Conservation (phyloP, 495 filamentous ascomycete genomes). For the Trichoderma asperelloides region DNA sequence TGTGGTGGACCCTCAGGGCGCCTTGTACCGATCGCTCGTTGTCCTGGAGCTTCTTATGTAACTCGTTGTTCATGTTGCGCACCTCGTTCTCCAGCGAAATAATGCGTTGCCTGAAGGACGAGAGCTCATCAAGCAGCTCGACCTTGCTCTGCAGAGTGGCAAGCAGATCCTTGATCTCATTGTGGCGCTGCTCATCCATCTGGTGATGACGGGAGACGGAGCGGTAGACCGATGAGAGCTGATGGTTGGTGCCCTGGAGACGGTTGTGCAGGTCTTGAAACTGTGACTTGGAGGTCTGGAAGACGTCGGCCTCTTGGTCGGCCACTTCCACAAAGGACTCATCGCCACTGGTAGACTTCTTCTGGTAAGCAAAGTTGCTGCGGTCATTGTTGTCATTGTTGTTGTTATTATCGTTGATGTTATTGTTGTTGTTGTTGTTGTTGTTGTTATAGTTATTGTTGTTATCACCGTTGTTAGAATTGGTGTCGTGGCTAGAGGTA, state of each 20-base stretch:
- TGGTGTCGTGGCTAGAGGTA: constrained; percentile 18
- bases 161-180: constrained; percentile 37
- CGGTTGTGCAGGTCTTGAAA: constrained; percentile 77
- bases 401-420: constrained; percentile 19
- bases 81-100: constrained; percentile 59
- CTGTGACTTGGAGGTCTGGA: constrained; percentile 49
- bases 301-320: constrained; percentile 37
- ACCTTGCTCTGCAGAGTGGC: constrained; percentile 32
- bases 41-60: constrained; percentile 47
- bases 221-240: constrained; percentile 58
- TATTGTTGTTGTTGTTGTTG: constrained; percentile 16
- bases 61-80: constrained; percentile 39
- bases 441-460: constrained; percentile 21
- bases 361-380: background rate
- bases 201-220: constrained; percentile 43
- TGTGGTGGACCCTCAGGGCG: constrained; percentile 63
- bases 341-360: background rate
- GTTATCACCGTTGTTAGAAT: constrained; percentile 28
- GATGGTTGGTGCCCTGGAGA: constrained; percentile 65
- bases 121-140: constrained; percentile 28
- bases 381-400: constrained; percentile 16
- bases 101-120: constrained; percentile 42
- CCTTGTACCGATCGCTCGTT: constrained; percentile 67
- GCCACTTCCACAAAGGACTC: constrained; percentile 30
- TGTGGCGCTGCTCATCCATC: constrained; percentile 50